Base-by-base conservation (phyloP, 1,139 yeast species). In the Ashbya aceris region DNA sequence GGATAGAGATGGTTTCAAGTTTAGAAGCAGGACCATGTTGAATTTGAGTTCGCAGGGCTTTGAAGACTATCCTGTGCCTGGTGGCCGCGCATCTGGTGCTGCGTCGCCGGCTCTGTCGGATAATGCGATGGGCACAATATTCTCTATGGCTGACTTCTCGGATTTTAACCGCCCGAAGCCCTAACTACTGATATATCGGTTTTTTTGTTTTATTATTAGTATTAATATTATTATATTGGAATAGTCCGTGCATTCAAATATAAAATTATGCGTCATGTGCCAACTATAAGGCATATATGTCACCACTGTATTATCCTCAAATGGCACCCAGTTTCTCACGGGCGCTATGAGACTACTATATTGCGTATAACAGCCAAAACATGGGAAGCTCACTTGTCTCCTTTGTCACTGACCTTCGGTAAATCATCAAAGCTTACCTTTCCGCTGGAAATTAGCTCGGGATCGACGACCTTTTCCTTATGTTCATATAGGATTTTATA, bases 401-500 rank as follows among this genome's bases (percentile, higher is more conserved):
- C 40, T 33, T 45, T 45, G 23, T 48, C 51, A 38, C 45, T 48
- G 12, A 58, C 56, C 38, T 69, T 72, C 33, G 87, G 86, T 45
- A 81, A 66, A 45, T 74, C 71, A 29, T 74, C 80, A 58, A 82
- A 58, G 41, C 75, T 73, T 9, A 83, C 82, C 54, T 74, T 79
- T 8, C 87, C 87, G 38, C 75, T 72, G 43, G 79, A 81, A 42
- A 83, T 64, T 89, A 96, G 83, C 49, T 73, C 73, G 29, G 87
- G 91, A 58, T 86, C 95, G 17, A 86, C 73, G 42, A 87, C 73
- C 44, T 79, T 77, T 36, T 81, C 86, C 43, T 69, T 64, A 49
- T 80, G 84, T 49, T 84, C 89, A 60, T 76, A 82, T 67, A 91
- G 69, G 38, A 82, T 80, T 63, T 84, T 84, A 62, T 86, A 91